Conservation (phyloP, 2,329 filamentous ascomycete genomes). For the Xylariomycetidae sp. region DNA sequence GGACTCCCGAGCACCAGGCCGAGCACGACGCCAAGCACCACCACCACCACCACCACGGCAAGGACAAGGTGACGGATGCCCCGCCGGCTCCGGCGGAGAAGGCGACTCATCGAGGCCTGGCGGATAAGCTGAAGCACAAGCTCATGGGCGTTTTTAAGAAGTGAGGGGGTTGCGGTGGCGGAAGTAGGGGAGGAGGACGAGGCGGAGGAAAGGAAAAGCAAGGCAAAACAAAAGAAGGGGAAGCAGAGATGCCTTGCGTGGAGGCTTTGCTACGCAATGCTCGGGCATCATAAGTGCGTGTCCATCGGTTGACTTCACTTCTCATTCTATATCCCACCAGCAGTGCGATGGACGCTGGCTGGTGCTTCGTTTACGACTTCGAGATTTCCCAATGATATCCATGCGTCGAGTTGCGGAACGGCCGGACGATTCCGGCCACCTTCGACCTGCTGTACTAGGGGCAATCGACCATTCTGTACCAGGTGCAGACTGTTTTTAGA, state of each 20-base stretch:
- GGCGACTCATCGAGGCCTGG: constrained; percentile 34
- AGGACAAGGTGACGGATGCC: constrained; percentile 17
- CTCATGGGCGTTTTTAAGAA: constrained; percentile 46
- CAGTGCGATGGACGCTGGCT: too few relatives aligned
- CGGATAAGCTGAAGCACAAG: constrained; percentile 54
- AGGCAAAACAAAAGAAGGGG: not conserved
- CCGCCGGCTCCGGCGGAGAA: constrained; percentile 23
- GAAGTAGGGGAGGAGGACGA: not conserved
- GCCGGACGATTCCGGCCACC: too few relatives aligned
- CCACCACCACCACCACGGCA: not conserved
- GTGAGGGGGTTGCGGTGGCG: constrained; percentile 11
- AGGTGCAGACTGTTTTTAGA: too few relatives aligned
- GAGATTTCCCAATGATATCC: too few relatives aligned
- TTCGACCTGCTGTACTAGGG: too few relatives aligned
- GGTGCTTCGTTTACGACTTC: too few relatives aligned
- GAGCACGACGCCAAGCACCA: constrained; percentile 10
- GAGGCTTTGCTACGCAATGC: not conserved
- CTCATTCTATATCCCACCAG: not conserved
- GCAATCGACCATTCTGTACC: too few relatives aligned
- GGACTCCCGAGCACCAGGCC: constrained; percentile 21
- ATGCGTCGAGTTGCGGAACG: too few relatives aligned
- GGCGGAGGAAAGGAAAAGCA: not conserved
- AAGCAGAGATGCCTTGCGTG: not conserved
- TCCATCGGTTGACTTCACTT: not conserved
- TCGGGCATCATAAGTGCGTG: too few relatives aligned